Base-by-base conservation (phyloP, 2,329 filamentous ascomycete genomes). In the Stemphylium lycopersici region DNA sequence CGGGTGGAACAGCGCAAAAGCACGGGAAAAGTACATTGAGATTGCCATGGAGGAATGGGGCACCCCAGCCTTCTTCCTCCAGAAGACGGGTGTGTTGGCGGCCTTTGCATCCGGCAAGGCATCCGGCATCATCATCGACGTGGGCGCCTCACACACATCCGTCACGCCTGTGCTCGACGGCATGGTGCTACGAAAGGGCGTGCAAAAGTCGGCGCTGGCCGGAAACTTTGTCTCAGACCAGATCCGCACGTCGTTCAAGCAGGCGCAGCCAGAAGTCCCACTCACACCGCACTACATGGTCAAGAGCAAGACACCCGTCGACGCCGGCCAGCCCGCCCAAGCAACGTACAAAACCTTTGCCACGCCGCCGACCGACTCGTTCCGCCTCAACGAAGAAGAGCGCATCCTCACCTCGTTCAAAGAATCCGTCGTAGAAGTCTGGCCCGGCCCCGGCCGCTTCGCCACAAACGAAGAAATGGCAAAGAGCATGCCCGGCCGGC, bases 41-140 rank as follows among this genome's bases (percentile, higher is more conserved):
- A 87, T 98, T 59, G 92, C 91, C 55, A 97, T 99, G 88, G 95
- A 99, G 81, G 90, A 87, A 71, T 99, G 95, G 92, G 93, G 91
- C 24, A 90, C 89, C 51, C 95, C 95, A 15, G 95, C 95, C 4
- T 98, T 97, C 77, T 99, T 93, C 84, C 81, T 98, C 57, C 91
- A 91, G 59, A 87, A 91, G 70, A 96, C 88, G 48, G 92, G 93
- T 22, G 93, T 97, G 38, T 84, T 97, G 72, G 88, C 93, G 49
- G 90, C 93, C 78, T 98, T 97, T 72, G 92, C 92, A 15, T 89
- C 91, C 13, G 95, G 95, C 61, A 98, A 97, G 78, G 89, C 93
- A 0, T 96, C 91, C 4, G 93, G 93, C 6, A 84, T 99, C 38
- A 92, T 99, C 38, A 84, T 99, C 61, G 95, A 98, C 71, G 86